Evolutionary conservation across 2,329 filamentous ascomycete species (phyloP).

Genomic region (Curvularia eragrostidis): DNA sequence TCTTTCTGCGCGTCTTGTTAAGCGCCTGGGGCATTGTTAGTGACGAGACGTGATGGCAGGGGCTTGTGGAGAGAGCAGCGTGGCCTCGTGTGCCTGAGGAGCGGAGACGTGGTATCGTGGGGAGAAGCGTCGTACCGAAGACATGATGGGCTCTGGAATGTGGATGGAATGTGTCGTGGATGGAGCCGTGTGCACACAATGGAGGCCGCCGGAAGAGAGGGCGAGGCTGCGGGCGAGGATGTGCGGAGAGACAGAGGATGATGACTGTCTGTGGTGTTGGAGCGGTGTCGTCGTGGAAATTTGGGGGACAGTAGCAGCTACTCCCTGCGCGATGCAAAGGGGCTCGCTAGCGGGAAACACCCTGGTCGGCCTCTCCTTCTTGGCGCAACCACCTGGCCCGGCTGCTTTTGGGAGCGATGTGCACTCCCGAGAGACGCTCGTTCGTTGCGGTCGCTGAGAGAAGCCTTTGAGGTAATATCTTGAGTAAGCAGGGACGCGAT

Average conservation of each 20-base stretch:
- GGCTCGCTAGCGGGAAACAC: constrained; percentile 46
- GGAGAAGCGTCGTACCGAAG: constrained; percentile 46
- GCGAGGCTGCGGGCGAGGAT: constrained; percentile 28
- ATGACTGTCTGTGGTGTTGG: constrained; percentile 36
- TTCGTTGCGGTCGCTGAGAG: not conserved
- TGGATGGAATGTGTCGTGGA: constrained; percentile 30
- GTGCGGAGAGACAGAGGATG: constrained; percentile 16
- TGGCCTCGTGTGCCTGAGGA: constrained; percentile 31
- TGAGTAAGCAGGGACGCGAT: not conserved
- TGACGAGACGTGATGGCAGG: constrained; percentile 26
- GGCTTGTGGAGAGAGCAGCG: constrained; percentile 20
- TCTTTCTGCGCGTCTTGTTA: constrained; percentile 97
- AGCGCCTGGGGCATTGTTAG: constrained; percentile 54
- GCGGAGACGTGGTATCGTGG: constrained; percentile 31
- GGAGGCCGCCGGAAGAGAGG: constrained; percentile 27
- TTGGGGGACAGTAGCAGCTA: constrained; percentile 50
- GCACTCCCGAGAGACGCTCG: constrained; percentile 8
- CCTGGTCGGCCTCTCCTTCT: constrained; percentile 43
- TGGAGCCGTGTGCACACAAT: constrained; percentile 26
- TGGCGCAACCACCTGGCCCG: constrained; percentile 38
- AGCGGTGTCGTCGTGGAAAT: constrained; percentile 48
- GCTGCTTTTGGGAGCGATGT: constrained; percentile 25
- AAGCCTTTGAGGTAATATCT: not conserved
- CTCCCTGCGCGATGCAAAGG: constrained; percentile 51
- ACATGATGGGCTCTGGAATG: constrained; percentile 41